A percentile compares a stretch with the other conserved stretches of the same genome.
Conservation (phyloP, 257 asterid species). For the Solanum bulbocastanum region DNA sequence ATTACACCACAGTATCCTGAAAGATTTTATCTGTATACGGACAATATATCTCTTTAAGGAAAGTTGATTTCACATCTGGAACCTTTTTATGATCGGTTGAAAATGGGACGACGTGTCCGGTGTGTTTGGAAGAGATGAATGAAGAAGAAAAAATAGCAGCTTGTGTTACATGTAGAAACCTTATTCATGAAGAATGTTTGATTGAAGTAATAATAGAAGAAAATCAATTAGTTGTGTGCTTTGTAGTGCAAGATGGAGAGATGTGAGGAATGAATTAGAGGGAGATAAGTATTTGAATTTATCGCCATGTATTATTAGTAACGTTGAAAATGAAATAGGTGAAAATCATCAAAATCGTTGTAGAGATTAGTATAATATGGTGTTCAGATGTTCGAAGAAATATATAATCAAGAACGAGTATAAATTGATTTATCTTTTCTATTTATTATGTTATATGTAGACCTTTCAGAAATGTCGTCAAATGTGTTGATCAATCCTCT, state of each 20-base stretch:
- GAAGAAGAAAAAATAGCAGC: slow-evolving; percentile 57
- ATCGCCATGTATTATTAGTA: slow-evolving; percentile 50
- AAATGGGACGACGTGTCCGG: slow-evolving; percentile 60
- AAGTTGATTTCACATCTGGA: background rate
- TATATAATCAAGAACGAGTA: background rate
- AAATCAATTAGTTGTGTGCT: slow-evolving; percentile 71
- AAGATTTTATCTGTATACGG: background rate
- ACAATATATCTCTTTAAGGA: background rate
- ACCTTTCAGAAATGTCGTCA: background rate
- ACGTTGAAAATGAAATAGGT: slow-evolving; percentile 12
- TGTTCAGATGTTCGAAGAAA: background rate
- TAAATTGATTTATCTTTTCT: background rate
- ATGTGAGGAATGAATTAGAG: slow-evolving; percentile 23
- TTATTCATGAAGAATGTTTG: slow-evolving; percentile 74
- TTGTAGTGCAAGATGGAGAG: slow-evolving; percentile 93
- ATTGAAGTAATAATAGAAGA: slow-evolving; percentile 51
- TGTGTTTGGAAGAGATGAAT: slow-evolving; percentile 84
- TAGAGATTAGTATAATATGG: background rate
- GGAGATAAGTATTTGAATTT: slow-evolving; percentile 71
- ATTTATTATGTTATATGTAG: background rate
- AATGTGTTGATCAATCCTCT: background rate
- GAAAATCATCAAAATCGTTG: background rate
- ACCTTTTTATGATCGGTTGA: slow-evolving; percentile 16
- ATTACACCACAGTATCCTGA: background rate
- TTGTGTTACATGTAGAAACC: slow-evolving; percentile 70